Percentiles rank a stretch among this genome's conserved stretches.
Conservation (phyloP, 768 basidiomycete genomes). For the Trametes sanguinea region DNA sequence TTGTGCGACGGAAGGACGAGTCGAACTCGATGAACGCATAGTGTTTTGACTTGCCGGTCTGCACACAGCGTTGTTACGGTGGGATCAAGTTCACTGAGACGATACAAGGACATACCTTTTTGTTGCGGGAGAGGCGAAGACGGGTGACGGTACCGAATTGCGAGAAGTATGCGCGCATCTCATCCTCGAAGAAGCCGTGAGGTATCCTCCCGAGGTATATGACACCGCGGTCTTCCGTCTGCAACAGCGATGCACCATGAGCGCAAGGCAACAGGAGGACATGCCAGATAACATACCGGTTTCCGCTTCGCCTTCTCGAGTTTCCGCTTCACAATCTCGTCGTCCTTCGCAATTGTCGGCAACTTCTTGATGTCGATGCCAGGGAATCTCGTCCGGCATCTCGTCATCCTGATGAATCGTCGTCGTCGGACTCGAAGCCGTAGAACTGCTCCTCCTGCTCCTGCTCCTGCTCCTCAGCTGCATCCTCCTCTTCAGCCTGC, state of each 20-base stretch:
- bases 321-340: slow-evolving; percentile 67
- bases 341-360: slow-evolving; percentile 88
- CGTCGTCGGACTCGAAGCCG: slow-evolving; percentile 78
- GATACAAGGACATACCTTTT: slow-evolving; percentile 57
- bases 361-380: slow-evolving; percentile 70
- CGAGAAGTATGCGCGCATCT: slow-evolving; percentile 88
- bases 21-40: slow-evolving; percentile 97
- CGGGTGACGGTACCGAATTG: slow-evolving; percentile 94
- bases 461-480: slow-evolving; percentile 19
- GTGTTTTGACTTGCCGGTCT: slow-evolving; percentile 97
- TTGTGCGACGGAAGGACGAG: slow-evolving; percentile 82
- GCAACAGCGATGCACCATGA: background rate
- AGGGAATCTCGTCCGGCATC: slow-evolving; percentile 51
- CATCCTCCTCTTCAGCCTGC: slow-evolving; percentile 9
- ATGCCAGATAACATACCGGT: slow-evolving; percentile 50
- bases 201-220: slow-evolving; percentile 90
- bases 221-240: slow-evolving; percentile 77
- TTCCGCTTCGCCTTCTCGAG: slow-evolving; percentile 57
- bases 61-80: background rate
- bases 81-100: background rate
- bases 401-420: slow-evolving; percentile 80
- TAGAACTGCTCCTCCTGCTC: slow-evolving; percentile 52
- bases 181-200: slow-evolving; percentile 96
- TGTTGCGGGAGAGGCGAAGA: slow-evolving; percentile 88
- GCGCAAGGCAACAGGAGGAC: no score